Percentiles rank a stretch among this genome's conserved stretches.
Evolutionary conservation across 2,329 filamentous ascomycete species (phyloP).

Genomic region (Tolypocladium amazonense): DNA sequence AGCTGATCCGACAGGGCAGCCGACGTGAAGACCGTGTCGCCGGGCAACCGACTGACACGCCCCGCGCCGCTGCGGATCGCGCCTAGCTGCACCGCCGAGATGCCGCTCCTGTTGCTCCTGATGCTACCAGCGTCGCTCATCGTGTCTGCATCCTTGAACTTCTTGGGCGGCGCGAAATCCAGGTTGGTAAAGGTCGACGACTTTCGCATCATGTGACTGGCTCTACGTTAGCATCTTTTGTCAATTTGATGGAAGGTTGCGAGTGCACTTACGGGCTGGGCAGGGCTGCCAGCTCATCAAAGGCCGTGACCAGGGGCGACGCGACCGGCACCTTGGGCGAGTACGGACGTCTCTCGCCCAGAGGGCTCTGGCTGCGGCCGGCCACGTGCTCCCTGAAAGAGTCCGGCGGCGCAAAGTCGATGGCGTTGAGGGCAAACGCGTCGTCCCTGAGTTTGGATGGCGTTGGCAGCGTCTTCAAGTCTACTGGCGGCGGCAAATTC

Average conservation of each 20-base stretch:
- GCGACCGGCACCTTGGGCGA: slow-evolving; percentile 61
- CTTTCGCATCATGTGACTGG: slow-evolving; percentile 61
- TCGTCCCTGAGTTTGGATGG: slow-evolving; percentile 80
- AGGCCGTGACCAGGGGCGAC: slow-evolving; percentile 71
- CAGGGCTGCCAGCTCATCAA: slow-evolving; percentile 74
- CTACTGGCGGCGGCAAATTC: slow-evolving; percentile 56
- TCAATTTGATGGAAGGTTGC: background rate
- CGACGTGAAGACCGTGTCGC: slow-evolving; percentile 68
- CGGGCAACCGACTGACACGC: slow-evolving; percentile 74
- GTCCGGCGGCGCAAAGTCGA: slow-evolving; percentile 79
- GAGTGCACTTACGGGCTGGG: slow-evolving; percentile 73
- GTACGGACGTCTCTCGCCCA: slow-evolving; percentile 60
- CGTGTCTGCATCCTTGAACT: slow-evolving; percentile 52
- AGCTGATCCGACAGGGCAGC: slow-evolving; percentile 52
- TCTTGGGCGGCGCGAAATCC: slow-evolving; percentile 71
- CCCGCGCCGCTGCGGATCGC: slow-evolving; percentile 77
- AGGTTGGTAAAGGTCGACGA: slow-evolving; percentile 68
- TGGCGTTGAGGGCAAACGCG: slow-evolving; percentile 56
- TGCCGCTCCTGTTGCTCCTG: slow-evolving; percentile 55
- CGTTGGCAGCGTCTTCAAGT: slow-evolving; percentile 69
- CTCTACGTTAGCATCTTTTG: background rate
- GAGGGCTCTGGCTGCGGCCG: slow-evolving; percentile 56
- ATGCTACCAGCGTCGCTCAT: slow-evolving; percentile 60
- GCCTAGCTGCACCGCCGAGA: slow-evolving; percentile 58
- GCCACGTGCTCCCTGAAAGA: slow-evolving; percentile 55